Evolutionary conservation across 176 grass and related monocot genomes (phyloP).

Genomic region (Lolium multiflorum): DNA sequence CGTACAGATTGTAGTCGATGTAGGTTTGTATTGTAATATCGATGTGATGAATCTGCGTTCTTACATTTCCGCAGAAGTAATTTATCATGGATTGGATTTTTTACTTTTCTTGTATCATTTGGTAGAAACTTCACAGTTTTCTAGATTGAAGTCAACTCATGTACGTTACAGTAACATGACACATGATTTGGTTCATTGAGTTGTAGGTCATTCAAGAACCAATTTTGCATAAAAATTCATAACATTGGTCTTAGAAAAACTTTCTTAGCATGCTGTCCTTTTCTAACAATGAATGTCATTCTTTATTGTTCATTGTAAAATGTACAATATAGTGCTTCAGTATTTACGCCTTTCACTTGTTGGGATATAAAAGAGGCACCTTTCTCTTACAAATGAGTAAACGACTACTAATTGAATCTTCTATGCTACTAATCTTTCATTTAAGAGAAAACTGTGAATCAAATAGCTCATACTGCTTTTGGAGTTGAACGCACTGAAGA

Average conservation of each 20-base stretch:
- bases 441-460: neutral
- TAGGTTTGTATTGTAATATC: neutral
- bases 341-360: neutral
- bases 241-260: neutral
- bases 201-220: neutral
- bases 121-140: neutral
- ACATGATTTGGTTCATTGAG: neutral
- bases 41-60: neutral
- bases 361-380: neutral
- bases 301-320: neutral
- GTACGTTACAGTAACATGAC: neutral
- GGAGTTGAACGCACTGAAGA: neutral
- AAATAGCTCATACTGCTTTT: conserved; percentile 14
- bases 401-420: neutral
- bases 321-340: neutral
- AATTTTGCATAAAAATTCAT: neutral
- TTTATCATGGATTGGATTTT: neutral
- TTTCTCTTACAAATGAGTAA: conserved; percentile 7
- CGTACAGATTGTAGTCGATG: neutral
- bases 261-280: neutral
- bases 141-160: neutral
- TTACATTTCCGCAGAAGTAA: neutral
- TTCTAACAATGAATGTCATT: neutral
- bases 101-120: neutral
- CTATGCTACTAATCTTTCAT: neutral